Percentiles rank a stretch among this genome's conserved stretches.
Conservation (phyloP, 495 filamentous ascomycete species). For the Aspergillus affinis region DNA sequence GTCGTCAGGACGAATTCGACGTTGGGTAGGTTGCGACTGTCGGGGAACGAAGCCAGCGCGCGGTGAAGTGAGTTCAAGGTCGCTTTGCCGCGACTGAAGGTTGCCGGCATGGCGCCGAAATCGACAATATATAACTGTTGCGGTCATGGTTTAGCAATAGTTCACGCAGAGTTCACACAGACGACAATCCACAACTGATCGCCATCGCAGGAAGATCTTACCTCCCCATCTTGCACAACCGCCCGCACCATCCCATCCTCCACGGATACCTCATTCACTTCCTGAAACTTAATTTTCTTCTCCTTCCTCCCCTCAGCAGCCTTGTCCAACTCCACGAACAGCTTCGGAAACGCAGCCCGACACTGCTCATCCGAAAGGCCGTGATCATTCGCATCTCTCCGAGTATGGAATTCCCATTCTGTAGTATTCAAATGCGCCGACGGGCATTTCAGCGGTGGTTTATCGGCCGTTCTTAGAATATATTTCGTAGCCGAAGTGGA, state of each 20-base stretch:
- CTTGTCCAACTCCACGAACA: constrained; percentile 46
- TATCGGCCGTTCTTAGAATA: constrained; percentile 20
- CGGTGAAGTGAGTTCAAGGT: constrained; percentile 42
- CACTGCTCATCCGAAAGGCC: constrained; percentile 44
- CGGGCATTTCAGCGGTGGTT: constrained; percentile 1
- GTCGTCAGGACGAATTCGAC: constrained; percentile 59
- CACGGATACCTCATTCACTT: constrained; percentile 30
- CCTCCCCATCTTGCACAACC: constrained; percentile 43
- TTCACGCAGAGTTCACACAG: too few species aligned
- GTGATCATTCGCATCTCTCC: constrained; percentile 39
- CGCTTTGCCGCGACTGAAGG: constrained; percentile 38
- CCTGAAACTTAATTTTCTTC: constrained; percentile 28
- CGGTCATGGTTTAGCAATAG: not conserved
- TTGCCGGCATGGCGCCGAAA: constrained; percentile 32
- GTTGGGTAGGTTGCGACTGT: constrained; percentile 53
- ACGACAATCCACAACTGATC: not conserved
- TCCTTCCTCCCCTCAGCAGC: constrained; percentile 24
- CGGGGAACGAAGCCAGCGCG: constrained; percentile 40
- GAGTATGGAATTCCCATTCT: constrained; percentile 34
- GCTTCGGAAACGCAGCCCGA: constrained; percentile 41
- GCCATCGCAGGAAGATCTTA: constrained; percentile 17
- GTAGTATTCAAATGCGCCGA: constrained; percentile 14
- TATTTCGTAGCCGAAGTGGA: constrained; percentile 25
- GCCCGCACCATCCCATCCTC: constrained; percentile 41
- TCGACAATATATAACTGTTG: constrained; percentile 43